Evolutionary conservation across 768 basidiomycete genomes (phyloP), one percentile per base, ranked within the genome.

Genomic region (Candolleomyces efflorescens): DNA sequence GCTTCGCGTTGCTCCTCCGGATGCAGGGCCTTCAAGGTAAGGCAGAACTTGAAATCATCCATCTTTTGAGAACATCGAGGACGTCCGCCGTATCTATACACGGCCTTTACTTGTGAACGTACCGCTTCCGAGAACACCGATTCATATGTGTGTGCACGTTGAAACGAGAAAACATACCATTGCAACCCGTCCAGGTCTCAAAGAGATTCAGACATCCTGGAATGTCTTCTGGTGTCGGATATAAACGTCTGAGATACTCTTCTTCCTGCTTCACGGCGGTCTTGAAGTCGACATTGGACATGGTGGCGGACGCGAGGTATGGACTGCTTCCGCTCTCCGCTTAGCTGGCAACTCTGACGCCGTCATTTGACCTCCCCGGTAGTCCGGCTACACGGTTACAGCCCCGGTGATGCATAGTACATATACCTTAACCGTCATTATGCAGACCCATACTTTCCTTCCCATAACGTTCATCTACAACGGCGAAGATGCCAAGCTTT

Each of bases 11-110:
- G 83, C 64, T 86, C 82, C 56, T 94, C 93, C 15, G 86, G 84
- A 53, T 87, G 81, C 71, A 91, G 75, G 12, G 82, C 78, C 71
- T 94, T 96, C 60, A 89, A 74, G 59, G 85, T 87, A 76, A 96
- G 76, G 73, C 96, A 99, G 71, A 91, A 96, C 72, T 97, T 97
- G 81, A 96, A 95, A 65, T 96, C 94, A 58, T 92, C 87, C 67
- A 87, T 80, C 69, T 96, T 94, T 46, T 79, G 77, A 0, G 75
- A 76, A 72, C 95, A 98, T 55, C 85, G 82, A 0, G 82, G 76
- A 56, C 85, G 81, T 57, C 82, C 73, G 6, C 96, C 96, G 63
- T 88, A 85, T 67, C 96, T 84, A 72, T 98, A 98, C 54, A 98
- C 72, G 2, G 89, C 87, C 64, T 87, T 89, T 50, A 94, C 70